These are phyloP conservation scores for Inga oerstediana DNA, from an alignment of 306 rosid species.

Conservation along the genomic window DNA sequence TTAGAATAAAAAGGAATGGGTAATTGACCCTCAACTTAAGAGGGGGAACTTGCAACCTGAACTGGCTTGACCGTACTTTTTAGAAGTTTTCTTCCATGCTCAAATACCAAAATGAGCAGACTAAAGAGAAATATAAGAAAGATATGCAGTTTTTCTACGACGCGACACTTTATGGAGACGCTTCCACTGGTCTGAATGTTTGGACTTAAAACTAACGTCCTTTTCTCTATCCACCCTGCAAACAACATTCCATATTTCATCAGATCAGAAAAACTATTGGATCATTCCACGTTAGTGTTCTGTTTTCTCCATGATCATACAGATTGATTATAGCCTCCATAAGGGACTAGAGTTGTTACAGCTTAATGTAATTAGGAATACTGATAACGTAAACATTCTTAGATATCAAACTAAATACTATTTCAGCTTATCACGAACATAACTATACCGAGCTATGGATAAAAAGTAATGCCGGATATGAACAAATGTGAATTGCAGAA, in stretches of 20 bases:
- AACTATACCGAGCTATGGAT: conserved; percentile 39
- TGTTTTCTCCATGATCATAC: conserved; percentile 19
- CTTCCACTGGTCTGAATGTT: conserved; percentile 49
- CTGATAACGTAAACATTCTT: background rate
- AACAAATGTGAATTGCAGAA: conserved; percentile 25
- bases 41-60: conserved; percentile 57
- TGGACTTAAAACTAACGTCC: conserved; percentile 36
- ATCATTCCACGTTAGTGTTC: background rate
- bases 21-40: conserved; percentile 38
- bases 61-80: conserved; percentile 58
- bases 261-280: conserved; percentile 10
- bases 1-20: conserved; percentile 10
- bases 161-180: conserved; percentile 31
- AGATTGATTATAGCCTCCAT: conserved; percentile 2
- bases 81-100: conserved; percentile 47
- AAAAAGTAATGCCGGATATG: conserved; percentile 34
- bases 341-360: background rate
- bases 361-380: background rate
- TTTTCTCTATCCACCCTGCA: conserved; percentile 74
- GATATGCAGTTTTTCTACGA: conserved; percentile 53
- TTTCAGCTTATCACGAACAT: conserved; percentile 30
- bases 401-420: conserved; percentile 15
- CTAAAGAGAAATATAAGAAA: conserved; percentile 61
- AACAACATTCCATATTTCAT: conserved; percentile 14
- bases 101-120: conserved; percentile 54